Evolutionary conservation across 1,284 basidiomycete genomes (phyloP).

Genomic region (Cryptococcus sp.): DNA sequence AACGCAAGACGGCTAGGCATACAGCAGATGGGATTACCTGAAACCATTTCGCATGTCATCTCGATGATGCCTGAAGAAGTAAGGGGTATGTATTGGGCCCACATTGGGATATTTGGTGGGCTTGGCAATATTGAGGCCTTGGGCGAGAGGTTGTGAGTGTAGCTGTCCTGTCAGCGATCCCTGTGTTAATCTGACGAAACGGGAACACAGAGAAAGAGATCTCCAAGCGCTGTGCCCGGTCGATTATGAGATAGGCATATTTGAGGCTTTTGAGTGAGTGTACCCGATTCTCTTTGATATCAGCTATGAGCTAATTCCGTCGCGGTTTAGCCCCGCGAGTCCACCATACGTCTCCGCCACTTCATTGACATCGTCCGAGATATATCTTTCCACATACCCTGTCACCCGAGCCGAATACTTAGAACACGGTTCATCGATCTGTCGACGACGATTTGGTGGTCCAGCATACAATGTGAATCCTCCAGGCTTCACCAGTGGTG

Average conservation of each 20-base stretch:
- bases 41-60: slow-evolving; percentile 74
- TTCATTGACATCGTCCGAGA: slow-evolving; percentile 61
- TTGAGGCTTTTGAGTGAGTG: slow-evolving; percentile 70
- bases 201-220: slow-evolving; percentile 58
- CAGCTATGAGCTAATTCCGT: not conserved
- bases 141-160: slow-evolving; percentile 64
- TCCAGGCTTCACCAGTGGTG: slow-evolving; percentile 36
- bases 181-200: slow-evolving; percentile 1
- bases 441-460: slow-evolving; percentile 55
- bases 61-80: slow-evolving; percentile 70
- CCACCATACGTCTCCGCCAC: slow-evolving; percentile 71
- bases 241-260: slow-evolving; percentile 71
- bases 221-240: slow-evolving; percentile 74
- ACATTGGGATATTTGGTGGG: slow-evolving; percentile 87
- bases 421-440: slow-evolving; percentile 73
- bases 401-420: slow-evolving; percentile 78
- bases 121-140: slow-evolving; percentile 74
- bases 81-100: slow-evolving; percentile 89
- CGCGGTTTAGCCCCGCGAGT: slow-evolving; percentile 63
- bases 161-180: not conserved
- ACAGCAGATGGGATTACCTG: slow-evolving; percentile 74
- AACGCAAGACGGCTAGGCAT: slow-evolving; percentile 60
- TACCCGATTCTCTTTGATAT: not conserved
- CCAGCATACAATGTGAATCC: slow-evolving; percentile 43
- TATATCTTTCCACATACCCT: slow-evolving; percentile 58